These are phyloP conservation scores for Penicillium brevicompactum DNA, from an alignment of 2,329 filamentous ascomycete genomes.

Conservation along the genomic window DNA sequence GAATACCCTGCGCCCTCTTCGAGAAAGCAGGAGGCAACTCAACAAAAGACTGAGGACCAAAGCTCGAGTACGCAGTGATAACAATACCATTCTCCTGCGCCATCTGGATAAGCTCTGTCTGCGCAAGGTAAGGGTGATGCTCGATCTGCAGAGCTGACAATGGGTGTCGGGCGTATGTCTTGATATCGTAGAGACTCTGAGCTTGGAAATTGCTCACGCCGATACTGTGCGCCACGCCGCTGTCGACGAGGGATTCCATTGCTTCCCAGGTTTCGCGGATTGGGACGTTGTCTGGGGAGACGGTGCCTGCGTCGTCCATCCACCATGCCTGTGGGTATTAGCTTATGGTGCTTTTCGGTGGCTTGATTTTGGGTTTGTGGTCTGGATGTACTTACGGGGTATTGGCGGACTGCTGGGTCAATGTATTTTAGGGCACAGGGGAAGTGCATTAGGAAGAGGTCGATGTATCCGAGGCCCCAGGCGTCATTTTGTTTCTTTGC, in stretches of 20 bases:
- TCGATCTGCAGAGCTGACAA: slow-evolving; percentile 12
- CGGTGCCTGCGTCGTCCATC: slow-evolving; percentile 10
- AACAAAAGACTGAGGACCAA: slow-evolving; percentile 13
- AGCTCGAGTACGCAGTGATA: slow-evolving; percentile 13
- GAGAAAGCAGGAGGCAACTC: slow-evolving; percentile 11
- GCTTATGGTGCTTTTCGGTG: background rate
- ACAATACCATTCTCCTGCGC: slow-evolving; percentile 10
- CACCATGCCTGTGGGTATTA: slow-evolving; percentile 4
- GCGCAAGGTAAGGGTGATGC: slow-evolving; percentile 13
- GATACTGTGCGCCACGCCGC: slow-evolving; percentile 12
- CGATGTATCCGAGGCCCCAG: slow-evolving; percentile 13
- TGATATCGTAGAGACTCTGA: slow-evolving; percentile 10
- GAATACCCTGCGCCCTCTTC: slow-evolving; percentile 6
- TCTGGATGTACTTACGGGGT: slow-evolving; percentile 2
- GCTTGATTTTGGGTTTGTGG: background rate
- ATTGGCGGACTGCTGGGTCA: slow-evolving; percentile 6
- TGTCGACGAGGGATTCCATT: slow-evolving; percentile 11
- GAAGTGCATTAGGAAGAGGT: slow-evolving; percentile 14
- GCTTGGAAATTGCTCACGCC: slow-evolving; percentile 16
- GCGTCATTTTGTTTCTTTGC: slow-evolving; percentile 7
- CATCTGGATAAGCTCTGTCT: slow-evolving; percentile 9
- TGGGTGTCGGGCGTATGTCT: slow-evolving; percentile 8
- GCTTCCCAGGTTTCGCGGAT: slow-evolving; percentile 14
- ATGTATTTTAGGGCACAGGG: slow-evolving; percentile 14
- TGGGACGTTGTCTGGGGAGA: slow-evolving; percentile 6